These are phyloP conservation scores for Cytospora schulzeri DNA, from an alignment of 2,329 filamentous ascomycete genomes.

Conservation along the genomic window DNA sequence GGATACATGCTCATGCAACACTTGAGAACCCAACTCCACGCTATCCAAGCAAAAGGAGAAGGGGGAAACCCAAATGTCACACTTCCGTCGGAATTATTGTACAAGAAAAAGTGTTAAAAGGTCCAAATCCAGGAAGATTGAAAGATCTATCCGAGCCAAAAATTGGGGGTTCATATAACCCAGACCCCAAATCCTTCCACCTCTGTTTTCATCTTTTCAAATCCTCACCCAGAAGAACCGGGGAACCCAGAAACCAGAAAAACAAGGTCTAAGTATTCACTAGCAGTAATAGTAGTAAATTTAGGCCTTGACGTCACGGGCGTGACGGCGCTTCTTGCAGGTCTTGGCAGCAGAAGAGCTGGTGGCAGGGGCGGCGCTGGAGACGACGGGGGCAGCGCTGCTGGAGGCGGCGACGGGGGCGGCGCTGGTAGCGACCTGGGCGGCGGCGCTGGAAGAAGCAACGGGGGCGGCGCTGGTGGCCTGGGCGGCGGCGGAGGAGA, in stretches of 20 bases:
- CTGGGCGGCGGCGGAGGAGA: slow-evolving; percentile 16
- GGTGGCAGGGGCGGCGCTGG: slow-evolving; percentile 12
- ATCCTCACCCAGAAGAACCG: neutral
- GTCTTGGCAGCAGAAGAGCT: neutral
- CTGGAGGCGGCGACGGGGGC: slow-evolving; percentile 5
- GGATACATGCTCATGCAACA: slow-evolving; percentile 14
- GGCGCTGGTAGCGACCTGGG: slow-evolving; percentile 18
- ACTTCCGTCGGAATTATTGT: slow-evolving; percentile 21
- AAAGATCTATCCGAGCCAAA: neutral
- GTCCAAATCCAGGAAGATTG: slow-evolving; percentile 14
- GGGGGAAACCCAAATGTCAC: neutral
- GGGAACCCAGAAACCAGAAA: neutral
- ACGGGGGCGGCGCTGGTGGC: slow-evolving; percentile 27
- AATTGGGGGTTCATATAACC: no score
- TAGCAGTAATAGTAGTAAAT: neutral
- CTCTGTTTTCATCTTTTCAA: neutral
- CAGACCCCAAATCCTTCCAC: neutral
- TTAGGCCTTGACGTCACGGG: slow-evolving; percentile 23
- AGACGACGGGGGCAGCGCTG: slow-evolving; percentile 3
- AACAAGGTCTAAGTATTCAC: neutral
- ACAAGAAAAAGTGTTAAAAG: slow-evolving; percentile 21
- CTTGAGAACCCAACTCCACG: neutral
- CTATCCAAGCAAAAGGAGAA: slow-evolving; percentile 7
- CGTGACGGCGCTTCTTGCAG: slow-evolving; percentile 27
- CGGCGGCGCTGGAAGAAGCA: slow-evolving; percentile 6